These are phyloP conservation scores for Ogataea polymorpha DNA, from an alignment of 805 yeast genomes.

Conservation along the genomic window DNA sequence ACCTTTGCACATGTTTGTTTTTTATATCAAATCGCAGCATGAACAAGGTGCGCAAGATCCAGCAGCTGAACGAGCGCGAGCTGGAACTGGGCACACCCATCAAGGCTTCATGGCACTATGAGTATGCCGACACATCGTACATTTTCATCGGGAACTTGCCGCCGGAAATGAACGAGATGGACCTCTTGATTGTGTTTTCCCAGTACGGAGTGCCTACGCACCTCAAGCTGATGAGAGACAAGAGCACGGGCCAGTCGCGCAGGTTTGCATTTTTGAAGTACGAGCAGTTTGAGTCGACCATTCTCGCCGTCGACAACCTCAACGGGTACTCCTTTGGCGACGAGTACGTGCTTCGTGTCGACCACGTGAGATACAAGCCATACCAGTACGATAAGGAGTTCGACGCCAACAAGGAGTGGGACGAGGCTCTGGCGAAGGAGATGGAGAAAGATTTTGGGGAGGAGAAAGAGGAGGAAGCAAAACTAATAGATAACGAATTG, in stretches of 20 bases:
- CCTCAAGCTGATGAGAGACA: conserved; percentile 64
- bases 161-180: conserved; percentile 64
- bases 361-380: conserved; percentile 64
- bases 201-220: conserved; percentile 88
- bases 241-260: conserved; percentile 57
- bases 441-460: conserved; percentile 47
- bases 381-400: conserved; percentile 42
- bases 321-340: conserved; percentile 50
- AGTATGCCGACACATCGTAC: conserved; percentile 72
- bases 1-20: conserved; percentile 4
- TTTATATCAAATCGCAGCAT: conserved; percentile 2
- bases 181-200: conserved; percentile 73
- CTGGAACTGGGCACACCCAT: conserved; percentile 55
- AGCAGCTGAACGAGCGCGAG: conserved; percentile 63
- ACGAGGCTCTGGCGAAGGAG: conserved; percentile 32
- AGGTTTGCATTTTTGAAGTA: conserved; percentile 84
- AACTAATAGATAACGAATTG: conserved; percentile 1
- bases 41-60: conserved; percentile 35
- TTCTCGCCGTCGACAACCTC: conserved; percentile 84
- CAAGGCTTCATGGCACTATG: conserved; percentile 86
- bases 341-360: conserved; percentile 60
- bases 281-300: conserved; percentile 74
- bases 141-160: conserved; percentile 76
- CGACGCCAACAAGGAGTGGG: conserved; percentile 38
- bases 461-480: conserved; percentile 30